Evolutionary conservation across 495 filamentous ascomycete genomes (phyloP), one percentile per base, ranked within the genome.

Genomic region (Letharia columbiana): DNA sequence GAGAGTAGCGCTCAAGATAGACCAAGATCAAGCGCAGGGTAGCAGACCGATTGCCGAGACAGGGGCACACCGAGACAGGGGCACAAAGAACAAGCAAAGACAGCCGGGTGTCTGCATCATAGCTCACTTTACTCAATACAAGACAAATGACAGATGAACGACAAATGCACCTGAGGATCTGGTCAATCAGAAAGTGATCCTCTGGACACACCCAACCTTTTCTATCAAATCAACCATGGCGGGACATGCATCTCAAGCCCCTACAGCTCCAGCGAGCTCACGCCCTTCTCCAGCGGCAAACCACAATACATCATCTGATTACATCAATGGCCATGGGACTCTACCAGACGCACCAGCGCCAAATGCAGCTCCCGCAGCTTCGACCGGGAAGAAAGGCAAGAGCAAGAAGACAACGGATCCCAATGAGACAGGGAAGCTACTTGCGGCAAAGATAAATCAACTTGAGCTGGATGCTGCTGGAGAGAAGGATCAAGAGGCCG

Each of bases 401-500:
- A 63, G 54, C 42, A 77, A 83, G 79, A 90, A 90, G 76, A 75
- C 83, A 40, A 77, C 88, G 41, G 92, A 96, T 75, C 87, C 90
- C 49, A 88, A 82, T 70, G 91, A 97, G 71, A 90, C 91, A 15
- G 89, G 88, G 49, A 96, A 97, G 78, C 82, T 96, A 64, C 83
- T 98, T 60, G 88, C 91, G 39, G 91, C 91, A 40, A 92, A 93
- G 76, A 97, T 98, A 70, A 93, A 92, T 35, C 95, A 98, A 80
- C 77, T 98, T 69, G 94, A 98, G 75, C 87, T 88, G 47, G 91
- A 96, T 81, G 87, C 88, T 61, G 91, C 91, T 33, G 90, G 90
- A 62, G 92, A 97, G 70, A 96, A 94, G 78, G 92, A 97, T 68
- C 90, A 97, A 76, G 92, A 96, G 74, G 86, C 85, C 65, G 94